A percentile compares a stretch with the other conserved stretches of the same genome.
phyloP scores from a whole-genome alignment of 1,284 basidiomycete species.

The Ustilago xerochloae region DNA sequence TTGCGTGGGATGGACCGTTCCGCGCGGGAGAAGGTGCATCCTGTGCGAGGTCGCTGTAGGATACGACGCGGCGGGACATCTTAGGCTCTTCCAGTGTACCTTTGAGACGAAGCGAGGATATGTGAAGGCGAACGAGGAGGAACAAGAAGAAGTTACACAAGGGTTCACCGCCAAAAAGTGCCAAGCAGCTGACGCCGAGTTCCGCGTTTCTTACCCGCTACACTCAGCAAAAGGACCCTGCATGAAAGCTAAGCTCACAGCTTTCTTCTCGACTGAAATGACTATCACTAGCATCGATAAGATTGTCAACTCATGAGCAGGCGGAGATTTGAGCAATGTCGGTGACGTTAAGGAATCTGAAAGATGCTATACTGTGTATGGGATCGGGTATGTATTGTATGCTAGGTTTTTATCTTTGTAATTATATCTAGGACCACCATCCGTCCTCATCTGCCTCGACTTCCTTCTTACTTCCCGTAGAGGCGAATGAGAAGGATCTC shows the following conservation, averaged over 20 bases:
- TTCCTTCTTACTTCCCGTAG: constrained; percentile 15
- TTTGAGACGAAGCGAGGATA: not conserved
- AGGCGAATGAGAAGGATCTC: constrained; percentile 24
- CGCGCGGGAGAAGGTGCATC: not conserved
- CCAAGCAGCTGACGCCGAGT: too few relatives aligned
- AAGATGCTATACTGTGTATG: not conserved
- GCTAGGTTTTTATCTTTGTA: not conserved
- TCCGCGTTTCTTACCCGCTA: too few relatives aligned
- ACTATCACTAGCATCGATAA: too few relatives aligned
- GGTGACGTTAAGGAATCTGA: too few relatives aligned
- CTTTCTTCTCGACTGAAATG: too few relatives aligned
- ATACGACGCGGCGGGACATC: constrained; percentile 30
- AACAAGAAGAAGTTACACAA: too few relatives aligned
- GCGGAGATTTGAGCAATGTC: too few relatives aligned
- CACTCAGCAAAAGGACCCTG: too few relatives aligned
- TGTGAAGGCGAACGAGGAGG: not conserved
- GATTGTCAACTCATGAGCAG: too few relatives aligned
- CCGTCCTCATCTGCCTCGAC: constrained; percentile 46
- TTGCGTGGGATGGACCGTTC: not conserved
- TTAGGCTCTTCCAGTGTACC: too few relatives aligned
- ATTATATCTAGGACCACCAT: constrained; percentile 34
- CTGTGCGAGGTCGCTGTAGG: constrained; percentile 24
- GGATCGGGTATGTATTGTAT: constrained; percentile 3
- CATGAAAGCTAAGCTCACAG: too few relatives aligned
- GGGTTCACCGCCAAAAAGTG: too few relatives aligned